Evolutionary conservation across 345 rosid species (phyloP), one percentile per base, ranked within the genome.

Genomic region (Ceriops zippeliana): DNA sequence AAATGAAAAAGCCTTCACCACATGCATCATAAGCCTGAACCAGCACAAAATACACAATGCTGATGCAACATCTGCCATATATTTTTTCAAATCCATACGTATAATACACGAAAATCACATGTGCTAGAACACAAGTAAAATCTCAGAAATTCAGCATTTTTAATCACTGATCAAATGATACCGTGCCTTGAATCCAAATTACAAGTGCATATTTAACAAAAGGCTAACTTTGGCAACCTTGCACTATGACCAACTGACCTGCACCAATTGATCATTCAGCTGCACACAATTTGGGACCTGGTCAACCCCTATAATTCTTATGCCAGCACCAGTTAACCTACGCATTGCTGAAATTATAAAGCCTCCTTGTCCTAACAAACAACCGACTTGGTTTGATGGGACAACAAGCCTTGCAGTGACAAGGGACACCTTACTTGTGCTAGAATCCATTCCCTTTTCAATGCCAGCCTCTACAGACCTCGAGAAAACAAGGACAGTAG

Each of bases 291-390:
- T 90, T 24, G 92, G 90, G 65, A 79, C 76, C 83, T 81, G 88
- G 71, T 85, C 89, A 63, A 54, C 76, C 47, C 68, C 78, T 31
- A 88, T 22, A 75, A 93, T 75, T 73, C 83, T 73, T 60, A 93
- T 85, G 69, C 70, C 28, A 52, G 96, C 66, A 63, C 96, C 84
- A 68, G 97, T 89, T 38, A 46, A 72, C 71, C 73, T 87, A 76
- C 98, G 88, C 82, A 90, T 89, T 76, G 89, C 96, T 27, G 97
- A 85, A 71, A 90, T 77, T 69, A 86, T 84, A 31, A 72, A 59
- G 65, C 97, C 98, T 79, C 98, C 90, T 73, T 86, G 84, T 52
- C 98, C 97, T 84, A 93, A 66, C 81, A 93, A 76, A 78, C 96
- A 90, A 61, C 96, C 97, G 81, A 90, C 92, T 66, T 84, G 85